These are phyloP conservation scores for Fusarium sacchari DNA, from an alignment of 2,329 filamentous ascomycete species.

Conservation along the genomic window DNA sequence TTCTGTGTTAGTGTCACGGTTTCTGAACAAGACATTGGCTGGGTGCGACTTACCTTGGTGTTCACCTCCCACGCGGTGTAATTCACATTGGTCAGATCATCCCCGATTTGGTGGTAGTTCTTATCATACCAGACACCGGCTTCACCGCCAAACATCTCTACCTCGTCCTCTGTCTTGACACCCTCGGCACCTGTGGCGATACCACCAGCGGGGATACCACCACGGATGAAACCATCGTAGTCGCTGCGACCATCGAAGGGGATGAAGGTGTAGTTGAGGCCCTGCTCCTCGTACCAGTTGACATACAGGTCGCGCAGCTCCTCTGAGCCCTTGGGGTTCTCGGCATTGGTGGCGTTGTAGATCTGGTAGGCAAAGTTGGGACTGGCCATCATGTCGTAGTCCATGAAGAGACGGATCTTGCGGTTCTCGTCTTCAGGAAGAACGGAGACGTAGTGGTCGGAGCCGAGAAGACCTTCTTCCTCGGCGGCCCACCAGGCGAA, in stretches of 20 bases:
- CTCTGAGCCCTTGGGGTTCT: constrained; percentile 76
- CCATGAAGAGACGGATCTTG: constrained; percentile 73
- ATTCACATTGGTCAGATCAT: constrained; percentile 67
- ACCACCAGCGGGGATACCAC: constrained; percentile 78
- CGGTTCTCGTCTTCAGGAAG: constrained; percentile 67
- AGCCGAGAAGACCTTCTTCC: constrained; percentile 73
- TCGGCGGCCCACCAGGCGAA: constrained; percentile 76
- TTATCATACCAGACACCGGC: constrained; percentile 69
- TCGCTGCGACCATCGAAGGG: constrained; percentile 83
- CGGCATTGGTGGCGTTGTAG: constrained; percentile 76
- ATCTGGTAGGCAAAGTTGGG: constrained; percentile 75
- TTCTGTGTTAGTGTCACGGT: constrained; percentile 27
- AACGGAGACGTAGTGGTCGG: constrained; percentile 67
- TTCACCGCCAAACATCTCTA: constrained; percentile 74
- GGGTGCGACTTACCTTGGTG: constrained; percentile 59
- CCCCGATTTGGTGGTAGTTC: constrained; percentile 71
- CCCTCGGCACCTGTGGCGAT: constrained; percentile 82
- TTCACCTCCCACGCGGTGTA: constrained; percentile 69
- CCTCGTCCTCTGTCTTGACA: constrained; percentile 76
- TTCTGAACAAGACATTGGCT: background rate
- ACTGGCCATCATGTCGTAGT: constrained; percentile 76
- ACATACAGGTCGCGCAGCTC: constrained; percentile 75
- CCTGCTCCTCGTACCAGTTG: constrained; percentile 71
- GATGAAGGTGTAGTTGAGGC: constrained; percentile 74
- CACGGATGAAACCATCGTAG: constrained; percentile 79